These are phyloP conservation scores for Xylariales sp. DNA, from an alignment of 2,329 filamentous ascomycete genomes.

Conservation along the genomic window DNA sequence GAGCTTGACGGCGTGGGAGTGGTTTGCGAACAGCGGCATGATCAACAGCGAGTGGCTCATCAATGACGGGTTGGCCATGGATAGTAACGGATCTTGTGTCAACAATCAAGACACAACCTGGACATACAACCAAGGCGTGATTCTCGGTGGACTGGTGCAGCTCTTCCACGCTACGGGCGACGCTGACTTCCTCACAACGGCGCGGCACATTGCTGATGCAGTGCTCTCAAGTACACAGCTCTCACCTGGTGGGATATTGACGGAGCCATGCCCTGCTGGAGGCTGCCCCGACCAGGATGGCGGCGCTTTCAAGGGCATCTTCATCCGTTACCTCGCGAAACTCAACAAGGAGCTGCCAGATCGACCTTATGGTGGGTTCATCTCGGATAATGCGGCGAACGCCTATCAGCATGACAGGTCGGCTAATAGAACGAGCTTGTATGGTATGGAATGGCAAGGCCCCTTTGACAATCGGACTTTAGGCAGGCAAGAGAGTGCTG, in stretches of 20 bases:
- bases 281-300: slow-evolving; percentile 26
- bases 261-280: slow-evolving; percentile 34
- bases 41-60: slow-evolving; percentile 34
- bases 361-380: slow-evolving; percentile 37
- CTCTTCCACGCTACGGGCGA: slow-evolving; percentile 35
- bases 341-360: slow-evolving; percentile 42
- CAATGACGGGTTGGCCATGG: slow-evolving; percentile 38
- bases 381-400: slow-evolving; percentile 45
- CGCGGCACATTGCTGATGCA: slow-evolving; percentile 24
- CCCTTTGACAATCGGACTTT: slow-evolving; percentile 39
- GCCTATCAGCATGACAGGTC: slow-evolving; percentile 47
- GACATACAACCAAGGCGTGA: slow-evolving; percentile 52
- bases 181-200: slow-evolving; percentile 15
- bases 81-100: slow-evolving; percentile 15
- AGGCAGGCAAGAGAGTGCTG: slow-evolving; percentile 47
- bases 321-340: slow-evolving; percentile 50
- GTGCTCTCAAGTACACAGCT: slow-evolving; percentile 29
- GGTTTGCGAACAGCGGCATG: slow-evolving; percentile 36
- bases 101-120: slow-evolving; percentile 35
- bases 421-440: slow-evolving; percentile 20
- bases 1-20: slow-evolving; percentile 37
- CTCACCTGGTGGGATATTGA: slow-evolving; percentile 34
- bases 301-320: slow-evolving; percentile 60
- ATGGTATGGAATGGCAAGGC: slow-evolving; percentile 51
- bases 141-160: slow-evolving; percentile 54